These are phyloP conservation scores for Aspergillus haitiensis DNA, from an alignment of 495 filamentous ascomycete genomes.

Conservation along the genomic window DNA sequence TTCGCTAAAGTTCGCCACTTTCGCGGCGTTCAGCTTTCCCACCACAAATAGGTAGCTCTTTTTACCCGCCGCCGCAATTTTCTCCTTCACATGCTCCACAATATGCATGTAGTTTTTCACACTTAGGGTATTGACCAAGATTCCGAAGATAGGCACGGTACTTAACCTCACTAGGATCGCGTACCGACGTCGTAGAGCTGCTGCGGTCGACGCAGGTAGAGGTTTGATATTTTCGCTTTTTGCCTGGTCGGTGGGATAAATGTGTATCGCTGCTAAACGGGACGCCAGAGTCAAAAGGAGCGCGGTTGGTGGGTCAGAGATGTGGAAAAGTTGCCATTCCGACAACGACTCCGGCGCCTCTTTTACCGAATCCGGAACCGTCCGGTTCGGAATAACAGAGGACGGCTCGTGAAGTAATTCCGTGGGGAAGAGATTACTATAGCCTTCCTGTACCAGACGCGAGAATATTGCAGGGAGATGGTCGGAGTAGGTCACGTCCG, in stretches of 20 bases:
- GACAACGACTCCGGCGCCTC: conserved; percentile 53
- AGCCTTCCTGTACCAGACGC: conserved; percentile 59
- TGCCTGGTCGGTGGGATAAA: conserved; percentile 61
- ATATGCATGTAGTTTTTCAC: conserved; percentile 87
- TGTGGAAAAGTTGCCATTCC: conserved; percentile 83
- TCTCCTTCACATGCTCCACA: conserved; percentile 65
- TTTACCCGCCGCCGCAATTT: conserved; percentile 76
- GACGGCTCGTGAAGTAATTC: conserved; percentile 75
- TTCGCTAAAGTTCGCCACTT: conserved; percentile 94
- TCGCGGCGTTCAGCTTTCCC: conserved; percentile 92
- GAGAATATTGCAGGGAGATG: conserved; percentile 60
- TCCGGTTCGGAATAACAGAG: conserved; percentile 82
- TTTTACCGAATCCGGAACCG: conserved; percentile 53
- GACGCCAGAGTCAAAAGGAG: conserved; percentile 86
- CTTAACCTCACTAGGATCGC: conserved; percentile 77
- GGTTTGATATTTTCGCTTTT: conserved; percentile 39
- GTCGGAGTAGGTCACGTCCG: conserved; percentile 80
- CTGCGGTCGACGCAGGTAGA: conserved; percentile 50
- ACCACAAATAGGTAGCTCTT: conserved; percentile 96
- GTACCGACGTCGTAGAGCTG: conserved; percentile 79
- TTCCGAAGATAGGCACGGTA: conserved; percentile 82
- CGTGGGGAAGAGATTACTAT: conserved; percentile 67
- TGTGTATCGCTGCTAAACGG: conserved; percentile 73
- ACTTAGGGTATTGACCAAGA: conserved; percentile 91
- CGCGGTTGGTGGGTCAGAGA: conserved; percentile 78